Conservation (phyloP, 768 basidiomycete genomes). For the Mycena galopus region DNA sequence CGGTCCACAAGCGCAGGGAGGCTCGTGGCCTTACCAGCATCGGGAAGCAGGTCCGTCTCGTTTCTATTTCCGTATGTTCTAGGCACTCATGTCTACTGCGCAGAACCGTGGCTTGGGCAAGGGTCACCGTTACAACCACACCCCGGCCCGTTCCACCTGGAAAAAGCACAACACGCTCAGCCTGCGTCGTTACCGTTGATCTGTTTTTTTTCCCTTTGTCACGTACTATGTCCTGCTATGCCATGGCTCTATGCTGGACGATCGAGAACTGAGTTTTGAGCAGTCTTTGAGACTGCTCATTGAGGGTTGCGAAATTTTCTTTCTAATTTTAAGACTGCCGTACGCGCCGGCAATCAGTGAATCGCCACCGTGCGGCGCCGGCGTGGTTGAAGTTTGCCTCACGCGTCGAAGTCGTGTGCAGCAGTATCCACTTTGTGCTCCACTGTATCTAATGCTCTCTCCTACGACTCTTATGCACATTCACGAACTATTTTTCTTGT, state of each 20-base stretch:
- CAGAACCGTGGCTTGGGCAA: slow-evolving; percentile 98
- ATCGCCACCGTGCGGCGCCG: not conserved
- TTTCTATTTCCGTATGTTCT: slow-evolving; percentile 15
- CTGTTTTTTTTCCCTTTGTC: slow-evolving; percentile 34
- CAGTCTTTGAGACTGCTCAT: not conserved
- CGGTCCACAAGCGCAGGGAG: slow-evolving; percentile 99
- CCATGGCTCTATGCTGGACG: slow-evolving; percentile 31
- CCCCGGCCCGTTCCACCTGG: slow-evolving; percentile 92
- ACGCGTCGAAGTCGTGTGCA: not conserved
- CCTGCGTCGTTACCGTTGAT: slow-evolving; percentile 89
- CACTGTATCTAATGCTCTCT: slow-evolving; percentile 1
- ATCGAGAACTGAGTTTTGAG: not conserved
- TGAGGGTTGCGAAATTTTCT: not conserved
- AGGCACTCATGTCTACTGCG: slow-evolving; percentile 18
- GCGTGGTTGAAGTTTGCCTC: slow-evolving; percentile 6
- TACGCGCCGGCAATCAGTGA: slow-evolving; percentile 9
- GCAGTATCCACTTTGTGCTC: slow-evolving; percentile 1
- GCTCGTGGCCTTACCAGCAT: slow-evolving; percentile 96
- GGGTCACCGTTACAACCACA: slow-evolving; percentile 94
- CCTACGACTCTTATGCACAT: slow-evolving; percentile 30
- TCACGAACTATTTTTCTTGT: slow-evolving; percentile 30
- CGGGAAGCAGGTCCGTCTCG: slow-evolving; percentile 85
- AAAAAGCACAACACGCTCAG: slow-evolving; percentile 98
- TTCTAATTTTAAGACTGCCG: not conserved
- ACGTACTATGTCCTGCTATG: slow-evolving; percentile 39